Evolutionary conservation across 768 basidiomycete species (phyloP).

Genomic region (Sporobolomyces phaffii): DNA sequence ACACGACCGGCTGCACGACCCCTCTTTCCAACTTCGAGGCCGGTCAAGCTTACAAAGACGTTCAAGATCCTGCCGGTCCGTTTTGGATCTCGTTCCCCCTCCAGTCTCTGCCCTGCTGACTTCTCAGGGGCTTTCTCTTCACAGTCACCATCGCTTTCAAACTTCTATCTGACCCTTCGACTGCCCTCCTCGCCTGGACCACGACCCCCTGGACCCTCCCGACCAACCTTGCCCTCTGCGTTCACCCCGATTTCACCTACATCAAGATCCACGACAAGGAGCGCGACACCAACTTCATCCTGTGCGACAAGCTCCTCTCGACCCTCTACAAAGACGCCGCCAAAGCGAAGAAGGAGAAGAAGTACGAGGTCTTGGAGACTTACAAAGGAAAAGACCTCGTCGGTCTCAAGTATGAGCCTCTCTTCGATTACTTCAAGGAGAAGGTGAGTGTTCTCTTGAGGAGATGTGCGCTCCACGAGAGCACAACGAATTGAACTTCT

Average conservation of each 20-base stretch:
- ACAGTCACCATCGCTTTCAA: slow-evolving; percentile 86
- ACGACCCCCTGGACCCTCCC: slow-evolving; percentile 99
- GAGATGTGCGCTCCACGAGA: background rate
- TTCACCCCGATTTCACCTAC: slow-evolving; percentile 92
- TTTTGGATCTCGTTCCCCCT: background rate
- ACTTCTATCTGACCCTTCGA: slow-evolving; percentile 83
- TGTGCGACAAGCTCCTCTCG: slow-evolving; percentile 76
- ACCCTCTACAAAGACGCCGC: slow-evolving; percentile 95
- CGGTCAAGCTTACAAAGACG: slow-evolving; percentile 81
- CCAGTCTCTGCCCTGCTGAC: background rate
- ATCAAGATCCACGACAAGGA: slow-evolving; percentile 93
- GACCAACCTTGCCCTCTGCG: slow-evolving; percentile 88
- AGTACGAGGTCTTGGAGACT: slow-evolving; percentile 54
- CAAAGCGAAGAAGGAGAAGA: slow-evolving; percentile 89
- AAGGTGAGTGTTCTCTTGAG: slow-evolving; percentile 54
- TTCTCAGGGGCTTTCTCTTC: background rate
- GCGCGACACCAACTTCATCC: slow-evolving; percentile 77
- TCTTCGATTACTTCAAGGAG: slow-evolving; percentile 95
- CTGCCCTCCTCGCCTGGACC: slow-evolving; percentile 91
- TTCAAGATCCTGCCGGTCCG: slow-evolving; percentile 83
- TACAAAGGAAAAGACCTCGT: slow-evolving; percentile 90
- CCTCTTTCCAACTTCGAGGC: slow-evolving; percentile 98
- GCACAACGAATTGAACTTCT: too few species aligned
- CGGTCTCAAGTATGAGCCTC: slow-evolving; percentile 87
- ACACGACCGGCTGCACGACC: slow-evolving; percentile 91